Percentiles rank a stretch among this genome's conserved stretches.
Evolutionary conservation across 805 yeast genomes (phyloP).

Genomic region (Debaryomyces maramus): DNA sequence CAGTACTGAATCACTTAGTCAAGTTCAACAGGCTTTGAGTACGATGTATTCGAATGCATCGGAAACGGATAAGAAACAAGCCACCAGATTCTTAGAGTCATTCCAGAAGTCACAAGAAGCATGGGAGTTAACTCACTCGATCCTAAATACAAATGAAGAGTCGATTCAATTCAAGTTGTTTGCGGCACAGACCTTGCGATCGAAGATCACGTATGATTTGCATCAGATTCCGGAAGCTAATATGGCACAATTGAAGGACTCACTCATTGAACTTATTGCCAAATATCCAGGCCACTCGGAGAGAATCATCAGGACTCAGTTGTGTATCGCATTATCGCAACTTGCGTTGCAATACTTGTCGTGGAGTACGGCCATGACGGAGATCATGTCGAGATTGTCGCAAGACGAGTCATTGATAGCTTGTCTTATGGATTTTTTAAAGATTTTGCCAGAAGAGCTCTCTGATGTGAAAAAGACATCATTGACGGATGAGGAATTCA

Average conservation of each 20-base stretch:
- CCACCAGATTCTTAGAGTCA: conserved; percentile 61
- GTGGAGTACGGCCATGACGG: conserved; percentile 74
- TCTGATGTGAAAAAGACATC: conserved; percentile 74
- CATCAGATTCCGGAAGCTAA: conserved; percentile 67
- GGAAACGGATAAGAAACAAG: conserved; percentile 49
- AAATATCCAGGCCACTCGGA: conserved; percentile 38
- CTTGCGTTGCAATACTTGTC: conserved; percentile 71
- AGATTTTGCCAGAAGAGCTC: conserved; percentile 89
- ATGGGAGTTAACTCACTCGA: conserved; percentile 68
- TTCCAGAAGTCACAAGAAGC: conserved; percentile 85
- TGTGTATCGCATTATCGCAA: conserved; percentile 79
- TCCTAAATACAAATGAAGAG: conserved; percentile 39
- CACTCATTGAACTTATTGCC: conserved; percentile 58
- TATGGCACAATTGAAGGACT: conserved; percentile 62
- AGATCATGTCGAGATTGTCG: conserved; percentile 55
- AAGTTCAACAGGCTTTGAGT: conserved; percentile 46
- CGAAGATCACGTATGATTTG: conserved; percentile 82
- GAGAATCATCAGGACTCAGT: conserved; percentile 74
- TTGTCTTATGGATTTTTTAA: conserved; percentile 73
- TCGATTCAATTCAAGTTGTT: conserved; percentile 69
- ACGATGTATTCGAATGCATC: conserved; percentile 47
- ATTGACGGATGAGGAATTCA: conserved; percentile 78
- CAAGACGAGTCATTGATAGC: conserved; percentile 36
- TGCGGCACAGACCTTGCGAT: conserved; percentile 87
- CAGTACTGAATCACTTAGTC: conserved; percentile 15